Conservation (phyloP, 768 basidiomycete species). For the Cystobasidium onofrii region DNA sequence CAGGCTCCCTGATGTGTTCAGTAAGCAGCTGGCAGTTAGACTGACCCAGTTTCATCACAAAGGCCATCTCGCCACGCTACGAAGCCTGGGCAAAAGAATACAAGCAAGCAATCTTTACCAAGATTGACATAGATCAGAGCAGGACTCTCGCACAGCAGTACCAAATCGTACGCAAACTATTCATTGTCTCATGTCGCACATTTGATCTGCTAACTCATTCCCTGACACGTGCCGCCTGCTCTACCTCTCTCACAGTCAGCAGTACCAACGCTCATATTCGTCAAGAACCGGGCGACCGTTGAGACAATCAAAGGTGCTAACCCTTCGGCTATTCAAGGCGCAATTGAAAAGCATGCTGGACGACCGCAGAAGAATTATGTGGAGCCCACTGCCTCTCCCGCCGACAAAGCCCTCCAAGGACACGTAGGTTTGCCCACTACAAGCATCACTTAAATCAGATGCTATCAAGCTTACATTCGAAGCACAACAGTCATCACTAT, state of each 20-base stretch:
- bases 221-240: background rate
- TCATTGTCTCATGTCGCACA: background rate
- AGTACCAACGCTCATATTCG: slow-evolving; percentile 50
- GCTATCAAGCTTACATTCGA: slow-evolving; percentile 42
- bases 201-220: background rate
- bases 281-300: slow-evolving; percentile 33
- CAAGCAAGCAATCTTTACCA: slow-evolving; percentile 53
- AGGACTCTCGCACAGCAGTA: slow-evolving; percentile 60
- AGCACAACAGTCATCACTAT: slow-evolving; percentile 54
- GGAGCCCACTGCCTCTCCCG: background rate
- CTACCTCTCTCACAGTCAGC: slow-evolving; percentile 50
- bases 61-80: slow-evolving; percentile 36
- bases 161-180: slow-evolving; percentile 26
- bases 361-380: slow-evolving; percentile 12
- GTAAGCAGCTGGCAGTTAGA: background rate
- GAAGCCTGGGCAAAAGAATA: slow-evolving; percentile 17
- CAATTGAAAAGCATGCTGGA: slow-evolving; percentile 37
- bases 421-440: slow-evolving; percentile 45
- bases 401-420: slow-evolving; percentile 39
- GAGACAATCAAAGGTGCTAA: slow-evolving; percentile 40
- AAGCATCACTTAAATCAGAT: too few relatives aligned
- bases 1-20: too few relatives aligned
- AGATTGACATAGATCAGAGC: slow-evolving; percentile 58
- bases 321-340: slow-evolving; percentile 32
- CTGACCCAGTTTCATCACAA: too few relatives aligned